phyloP scores from a whole-genome alignment of 768 basidiomycete genomes.

The Pleurotus salmoneostramineus region DNA sequence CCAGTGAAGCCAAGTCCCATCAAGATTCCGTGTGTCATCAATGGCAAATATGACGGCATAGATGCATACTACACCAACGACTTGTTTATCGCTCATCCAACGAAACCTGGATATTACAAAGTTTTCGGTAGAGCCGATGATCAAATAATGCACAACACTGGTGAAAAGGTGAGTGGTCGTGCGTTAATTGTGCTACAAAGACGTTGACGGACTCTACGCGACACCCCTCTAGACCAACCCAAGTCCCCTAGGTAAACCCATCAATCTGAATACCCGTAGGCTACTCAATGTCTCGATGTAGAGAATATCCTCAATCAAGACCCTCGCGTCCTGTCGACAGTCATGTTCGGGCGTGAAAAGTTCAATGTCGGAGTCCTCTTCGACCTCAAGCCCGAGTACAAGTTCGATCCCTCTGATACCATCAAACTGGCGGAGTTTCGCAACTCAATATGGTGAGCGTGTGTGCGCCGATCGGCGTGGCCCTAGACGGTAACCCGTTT shows the following conservation, averaged over 20 bases:
- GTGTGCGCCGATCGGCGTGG: not conserved
- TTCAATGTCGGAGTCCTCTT: constrained; percentile 29
- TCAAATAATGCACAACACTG: constrained; percentile 34
- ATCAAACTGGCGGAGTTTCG: constrained; percentile 15
- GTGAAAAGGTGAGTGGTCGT: constrained; percentile 25
- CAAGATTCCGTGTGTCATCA: constrained; percentile 20
- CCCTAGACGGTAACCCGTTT: not conserved
- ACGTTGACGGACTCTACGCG: not conserved
- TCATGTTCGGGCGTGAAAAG: constrained; percentile 33
- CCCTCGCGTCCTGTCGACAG: constrained; percentile 18
- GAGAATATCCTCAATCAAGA: constrained; percentile 30
- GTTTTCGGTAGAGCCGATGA: constrained; percentile 35
- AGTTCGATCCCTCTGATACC: constrained; percentile 18
- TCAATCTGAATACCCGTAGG: not conserved
- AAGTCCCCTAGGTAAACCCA: constrained; percentile 22
- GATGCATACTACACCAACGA: constrained; percentile 40
- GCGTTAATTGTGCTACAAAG: not conserved
- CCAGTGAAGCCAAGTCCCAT: constrained; percentile 13
- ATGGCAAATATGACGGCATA: constrained; percentile 29
- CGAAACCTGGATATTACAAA: constrained; percentile 31
- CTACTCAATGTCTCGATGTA: constrained; percentile 14
- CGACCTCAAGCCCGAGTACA: constrained; percentile 19
- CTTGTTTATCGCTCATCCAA: constrained; percentile 39
- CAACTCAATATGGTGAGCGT: constrained; percentile 19
- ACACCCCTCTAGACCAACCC: constrained; percentile 27